Conservation (phyloP, 306 rosid genomes). For the Ammopiptanthus mongolicus region DNA sequence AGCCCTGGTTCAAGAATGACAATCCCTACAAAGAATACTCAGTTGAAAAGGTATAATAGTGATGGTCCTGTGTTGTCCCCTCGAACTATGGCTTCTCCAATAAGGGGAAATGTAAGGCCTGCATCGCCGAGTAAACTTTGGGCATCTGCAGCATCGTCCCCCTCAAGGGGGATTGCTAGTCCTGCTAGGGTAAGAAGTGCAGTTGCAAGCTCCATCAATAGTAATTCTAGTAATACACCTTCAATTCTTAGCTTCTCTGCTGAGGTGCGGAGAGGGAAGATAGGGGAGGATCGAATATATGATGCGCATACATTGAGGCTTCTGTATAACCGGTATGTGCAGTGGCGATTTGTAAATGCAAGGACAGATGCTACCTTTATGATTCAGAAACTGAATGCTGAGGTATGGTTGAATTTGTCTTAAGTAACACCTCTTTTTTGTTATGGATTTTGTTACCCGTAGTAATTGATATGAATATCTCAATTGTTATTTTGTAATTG, state of each 20-base stretch:
- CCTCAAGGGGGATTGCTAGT: conserved; percentile 70
- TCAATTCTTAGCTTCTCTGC: conserved; percentile 91
- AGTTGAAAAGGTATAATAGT: conserved; percentile 54
- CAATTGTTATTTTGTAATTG: background rate
- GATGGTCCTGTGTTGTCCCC: conserved; percentile 69
- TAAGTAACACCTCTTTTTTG: background rate
- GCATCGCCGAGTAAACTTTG: conserved; percentile 86
- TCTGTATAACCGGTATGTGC: conserved; percentile 81
- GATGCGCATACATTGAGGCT: conserved; percentile 94
- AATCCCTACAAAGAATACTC: conserved; percentile 48
- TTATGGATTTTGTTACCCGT: background rate
- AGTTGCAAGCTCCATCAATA: conserved; percentile 47
- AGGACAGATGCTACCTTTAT: conserved; percentile 84
- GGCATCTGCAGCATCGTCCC: conserved; percentile 62
- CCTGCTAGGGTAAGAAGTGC: conserved; percentile 80
- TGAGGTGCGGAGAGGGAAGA: conserved; percentile 89
- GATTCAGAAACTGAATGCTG: conserved; percentile 80
- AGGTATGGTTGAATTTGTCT: conserved; percentile 51
- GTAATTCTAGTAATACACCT: conserved; percentile 52
- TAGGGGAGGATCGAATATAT: conserved; percentile 86
- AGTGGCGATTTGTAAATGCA: conserved; percentile 99
- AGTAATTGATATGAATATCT: background rate
- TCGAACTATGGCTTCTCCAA: conserved; percentile 69
- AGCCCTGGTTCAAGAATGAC: conserved; percentile 59
- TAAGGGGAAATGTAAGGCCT: conserved; percentile 65